Conservation (phyloP, 164 flowering plant genomes). For the Nymphaea colorata region DNA sequence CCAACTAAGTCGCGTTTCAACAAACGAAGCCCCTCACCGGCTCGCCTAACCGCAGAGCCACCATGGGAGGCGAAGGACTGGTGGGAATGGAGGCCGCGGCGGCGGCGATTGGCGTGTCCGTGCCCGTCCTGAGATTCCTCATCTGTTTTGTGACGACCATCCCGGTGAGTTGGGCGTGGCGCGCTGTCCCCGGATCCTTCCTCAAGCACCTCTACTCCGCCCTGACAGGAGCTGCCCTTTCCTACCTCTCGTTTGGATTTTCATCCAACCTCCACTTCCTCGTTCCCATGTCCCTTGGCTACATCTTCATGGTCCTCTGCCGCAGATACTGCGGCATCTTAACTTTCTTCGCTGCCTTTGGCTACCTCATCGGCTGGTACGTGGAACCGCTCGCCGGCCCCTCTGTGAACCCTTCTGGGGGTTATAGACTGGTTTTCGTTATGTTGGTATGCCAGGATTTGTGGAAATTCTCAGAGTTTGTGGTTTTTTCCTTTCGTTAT, state of each 20-base stretch:
- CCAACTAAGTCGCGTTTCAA: too few species aligned
- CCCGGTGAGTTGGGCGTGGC: constrained; percentile 63
- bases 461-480: too few species aligned
- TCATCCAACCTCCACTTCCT: constrained; percentile 89
- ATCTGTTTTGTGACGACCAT: constrained; percentile 85
- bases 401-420: neutral
- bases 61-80: neutral
- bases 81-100: constrained; percentile 61
- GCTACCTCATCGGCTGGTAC: constrained; percentile 91
- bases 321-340: constrained; percentile 63
- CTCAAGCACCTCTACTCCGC: constrained; percentile 61
- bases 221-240: constrained; percentile 52
- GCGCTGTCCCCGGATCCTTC: constrained; percentile 51
- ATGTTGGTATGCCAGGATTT: too few species aligned
- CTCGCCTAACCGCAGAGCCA: neutral
- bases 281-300: constrained; percentile 72
- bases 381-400: neutral
- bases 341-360: constrained; percentile 74
- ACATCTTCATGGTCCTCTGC: constrained; percentile 62
- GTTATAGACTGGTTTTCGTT: too few species aligned
- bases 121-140: constrained; percentile 70
- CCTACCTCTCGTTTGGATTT: constrained; percentile 80
- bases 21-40: too few species aligned
- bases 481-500: too few species aligned
- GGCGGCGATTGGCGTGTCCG: constrained; percentile 58